Evolutionary conservation across 139 green algal genomes (phyloP).

Genomic region (Desmodesmus armatus): DNA sequence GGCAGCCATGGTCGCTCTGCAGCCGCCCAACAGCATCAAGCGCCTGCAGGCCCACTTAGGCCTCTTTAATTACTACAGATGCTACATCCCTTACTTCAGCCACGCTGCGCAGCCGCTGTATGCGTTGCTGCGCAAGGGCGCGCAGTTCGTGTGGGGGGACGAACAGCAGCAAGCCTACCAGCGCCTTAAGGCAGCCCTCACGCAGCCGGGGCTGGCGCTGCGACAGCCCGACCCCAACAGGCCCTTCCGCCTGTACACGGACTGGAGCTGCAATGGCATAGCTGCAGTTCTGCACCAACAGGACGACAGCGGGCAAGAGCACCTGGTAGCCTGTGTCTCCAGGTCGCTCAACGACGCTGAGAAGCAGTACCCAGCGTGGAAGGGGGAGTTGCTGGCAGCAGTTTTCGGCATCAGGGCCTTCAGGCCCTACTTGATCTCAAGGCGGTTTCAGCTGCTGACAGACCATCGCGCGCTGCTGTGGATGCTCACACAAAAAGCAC

Average conservation of each 20-base stretch:
- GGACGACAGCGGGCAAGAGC: no score
- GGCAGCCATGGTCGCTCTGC: conserved; percentile 46
- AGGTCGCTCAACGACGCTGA: conserved; percentile 43
- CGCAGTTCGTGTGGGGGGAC: conserved; percentile 23
- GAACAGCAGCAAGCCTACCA: conserved; percentile 23
- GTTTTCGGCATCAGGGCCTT: conserved; percentile 1
- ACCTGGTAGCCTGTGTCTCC: no score
- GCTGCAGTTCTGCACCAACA: conserved; percentile 54
- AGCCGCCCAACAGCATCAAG: conserved; percentile 27
- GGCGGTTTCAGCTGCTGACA: conserved; percentile 6
- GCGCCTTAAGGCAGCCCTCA: conserved; percentile 11
- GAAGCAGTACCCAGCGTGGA: not conserved
- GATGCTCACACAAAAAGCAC: no score
- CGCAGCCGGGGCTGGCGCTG: not conserved
- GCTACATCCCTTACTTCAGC: conserved; percentile 48
- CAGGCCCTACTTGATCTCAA: not conserved
- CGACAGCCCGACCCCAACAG: not conserved
- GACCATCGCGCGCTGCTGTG: conserved; percentile 16
- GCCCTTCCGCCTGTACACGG: conserved; percentile 34
- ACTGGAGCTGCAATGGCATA: conserved; percentile 31
- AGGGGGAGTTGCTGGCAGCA: conserved; percentile 12
- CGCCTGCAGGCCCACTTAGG: conserved; percentile 49
- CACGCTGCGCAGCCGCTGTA: conserved; percentile 42
- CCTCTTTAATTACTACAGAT: conserved; percentile 52
- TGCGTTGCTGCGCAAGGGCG: conserved; percentile 42